These are phyloP conservation scores for Eimeria necatrix DNA, from an alignment of 169 alveolate genomes.

Conservation along the genomic window DNA sequence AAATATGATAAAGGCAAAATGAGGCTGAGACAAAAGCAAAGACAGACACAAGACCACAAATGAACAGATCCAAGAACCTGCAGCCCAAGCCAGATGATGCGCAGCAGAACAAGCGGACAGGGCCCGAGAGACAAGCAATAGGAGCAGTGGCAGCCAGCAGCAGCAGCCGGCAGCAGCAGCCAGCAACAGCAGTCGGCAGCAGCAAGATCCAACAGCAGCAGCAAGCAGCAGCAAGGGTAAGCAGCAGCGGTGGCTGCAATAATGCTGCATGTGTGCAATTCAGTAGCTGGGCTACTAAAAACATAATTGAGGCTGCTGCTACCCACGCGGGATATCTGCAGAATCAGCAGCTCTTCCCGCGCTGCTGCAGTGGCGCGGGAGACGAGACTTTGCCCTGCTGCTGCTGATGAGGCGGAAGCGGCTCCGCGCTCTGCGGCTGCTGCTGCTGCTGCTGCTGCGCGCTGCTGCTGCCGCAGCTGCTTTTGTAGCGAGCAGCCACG, in stretches of 20 bases:
- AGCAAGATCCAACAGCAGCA: not conserved
- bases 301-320: too few species aligned
- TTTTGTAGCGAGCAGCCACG: slow-evolving; percentile 32
- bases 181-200: not conserved
- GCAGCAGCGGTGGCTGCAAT: not conserved
- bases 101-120: too few species aligned
- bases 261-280: not conserved
- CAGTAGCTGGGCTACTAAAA: too few species aligned
- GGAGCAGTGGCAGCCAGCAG: too few species aligned
- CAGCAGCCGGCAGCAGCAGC: too few species aligned
- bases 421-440: slow-evolving; percentile 30
- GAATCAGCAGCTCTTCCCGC: not conserved
- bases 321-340: slow-evolving; percentile 27
- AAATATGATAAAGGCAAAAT: not conserved
- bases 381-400: not conserved
- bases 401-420: not conserved
- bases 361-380: slow-evolving; percentile 63
- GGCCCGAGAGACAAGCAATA: too few species aligned
- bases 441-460: slow-evolving; percentile 60
- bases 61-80: not conserved
- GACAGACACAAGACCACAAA: not conserved
- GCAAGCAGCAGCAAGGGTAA: not conserved
- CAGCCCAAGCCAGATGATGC: too few species aligned
- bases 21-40: not conserved
- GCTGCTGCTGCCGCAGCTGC: slow-evolving; percentile 49